Conservation (phyloP, 108 stramenopile species). For the Cyclotella baltica region DNA sequence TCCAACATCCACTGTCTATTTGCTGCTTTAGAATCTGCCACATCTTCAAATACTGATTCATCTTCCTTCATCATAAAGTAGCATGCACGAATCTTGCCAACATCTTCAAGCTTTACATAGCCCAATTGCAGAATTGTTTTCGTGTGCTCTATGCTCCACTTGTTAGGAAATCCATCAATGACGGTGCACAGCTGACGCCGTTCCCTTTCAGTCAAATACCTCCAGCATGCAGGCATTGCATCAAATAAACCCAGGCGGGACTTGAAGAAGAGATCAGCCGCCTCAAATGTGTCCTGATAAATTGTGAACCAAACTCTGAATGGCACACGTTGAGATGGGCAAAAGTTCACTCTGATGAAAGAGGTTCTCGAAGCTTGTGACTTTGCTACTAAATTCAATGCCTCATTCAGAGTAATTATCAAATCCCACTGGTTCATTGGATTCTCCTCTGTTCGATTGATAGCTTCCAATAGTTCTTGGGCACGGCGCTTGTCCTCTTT, state of each 20-base stretch:
- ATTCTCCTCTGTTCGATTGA: background rate
- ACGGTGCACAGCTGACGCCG: background rate
- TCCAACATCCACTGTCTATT: too few species aligned
- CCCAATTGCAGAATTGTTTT: too few species aligned
- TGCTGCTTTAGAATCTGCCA: too few species aligned
- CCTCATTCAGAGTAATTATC: background rate
- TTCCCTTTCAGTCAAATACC: background rate
- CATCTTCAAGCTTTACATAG: too few species aligned
- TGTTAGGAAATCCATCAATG: background rate
- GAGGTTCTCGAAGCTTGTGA: background rate
- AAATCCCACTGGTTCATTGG: background rate
- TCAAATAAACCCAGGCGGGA: background rate
- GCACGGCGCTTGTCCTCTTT: slow-evolving; percentile 14
- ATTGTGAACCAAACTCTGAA: background rate
- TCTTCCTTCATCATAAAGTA: too few species aligned
- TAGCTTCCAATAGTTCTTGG: background rate
- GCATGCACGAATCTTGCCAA: too few species aligned
- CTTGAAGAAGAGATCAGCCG: slow-evolving; percentile 3
- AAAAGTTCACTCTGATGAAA: background rate
- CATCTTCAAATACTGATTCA: too few species aligned
- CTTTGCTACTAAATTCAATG: background rate
- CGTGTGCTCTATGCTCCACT: background rate
- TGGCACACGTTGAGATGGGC: background rate
- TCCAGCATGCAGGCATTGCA: background rate
- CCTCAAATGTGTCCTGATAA: background rate